phyloP scores from a whole-genome alignment of 2,329 filamentous ascomycete genomes.

The Didymella pinodella region DNA sequence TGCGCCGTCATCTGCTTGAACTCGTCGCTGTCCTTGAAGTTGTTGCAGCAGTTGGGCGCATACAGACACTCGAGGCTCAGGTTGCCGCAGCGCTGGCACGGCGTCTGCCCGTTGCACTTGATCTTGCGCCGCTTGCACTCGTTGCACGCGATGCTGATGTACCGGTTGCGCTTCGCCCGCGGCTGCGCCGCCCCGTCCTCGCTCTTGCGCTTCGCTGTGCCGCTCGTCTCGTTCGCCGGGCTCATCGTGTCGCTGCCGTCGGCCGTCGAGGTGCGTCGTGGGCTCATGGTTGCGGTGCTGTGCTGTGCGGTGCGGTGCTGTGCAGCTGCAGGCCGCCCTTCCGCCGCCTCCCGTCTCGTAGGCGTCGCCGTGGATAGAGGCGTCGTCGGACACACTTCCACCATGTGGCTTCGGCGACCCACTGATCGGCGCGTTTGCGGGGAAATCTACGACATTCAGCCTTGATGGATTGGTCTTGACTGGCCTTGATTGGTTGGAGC shows the following conservation, averaged over 20 bases:
- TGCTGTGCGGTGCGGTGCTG: no score
- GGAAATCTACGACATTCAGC: not conserved
- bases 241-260: slow-evolving; percentile 48
- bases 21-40: slow-evolving; percentile 92
- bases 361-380: slow-evolving; percentile 1
- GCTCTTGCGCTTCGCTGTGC: slow-evolving; percentile 53
- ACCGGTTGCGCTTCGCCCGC: slow-evolving; percentile 70
- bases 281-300: slow-evolving; percentile 9
- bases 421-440: slow-evolving; percentile 21
- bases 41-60: slow-evolving; percentile 75
- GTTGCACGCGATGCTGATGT: slow-evolving; percentile 73
- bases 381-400: not conserved
- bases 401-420: slow-evolving; percentile 12
- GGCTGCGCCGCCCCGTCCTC: slow-evolving; percentile 56
- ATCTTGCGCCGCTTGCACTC: slow-evolving; percentile 73
- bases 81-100: slow-evolving; percentile 71
- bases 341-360: slow-evolving; percentile 8
- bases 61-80: slow-evolving; percentile 70
- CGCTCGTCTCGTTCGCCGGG: slow-evolving; percentile 36
- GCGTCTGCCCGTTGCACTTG: slow-evolving; percentile 71
- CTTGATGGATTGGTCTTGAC: no score
- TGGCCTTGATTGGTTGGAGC: slow-evolving; percentile 7
- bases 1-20: slow-evolving; percentile 82
- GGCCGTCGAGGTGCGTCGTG: slow-evolving; percentile 11
- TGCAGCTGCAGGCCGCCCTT: slow-evolving; percentile 3